Evolutionary conservation across 148 eudicot genomes (phyloP).

Genomic region (Cornus florida): DNA sequence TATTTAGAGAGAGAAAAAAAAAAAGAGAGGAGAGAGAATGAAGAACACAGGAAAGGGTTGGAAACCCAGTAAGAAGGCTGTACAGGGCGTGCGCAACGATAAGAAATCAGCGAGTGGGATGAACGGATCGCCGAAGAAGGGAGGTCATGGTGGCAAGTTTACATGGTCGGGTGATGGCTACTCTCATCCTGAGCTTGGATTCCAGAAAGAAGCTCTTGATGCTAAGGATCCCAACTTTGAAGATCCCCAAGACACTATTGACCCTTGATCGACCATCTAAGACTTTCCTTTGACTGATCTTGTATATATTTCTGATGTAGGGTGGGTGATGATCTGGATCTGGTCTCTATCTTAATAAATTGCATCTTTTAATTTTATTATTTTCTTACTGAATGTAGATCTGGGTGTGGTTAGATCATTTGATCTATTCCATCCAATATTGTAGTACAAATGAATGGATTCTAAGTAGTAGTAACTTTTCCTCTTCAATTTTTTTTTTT

Average conservation of each 20-base stretch:
- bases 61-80: conserved; percentile 34
- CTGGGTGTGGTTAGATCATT: no score
- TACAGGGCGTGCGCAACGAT: conserved; percentile 42
- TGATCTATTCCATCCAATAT: no score
- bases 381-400: no score
- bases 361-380: no score
- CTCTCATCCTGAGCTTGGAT: conserved; percentile 19
- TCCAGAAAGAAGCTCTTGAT: conserved; percentile 32
- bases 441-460: no score
- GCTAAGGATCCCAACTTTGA: conserved; percentile 59
- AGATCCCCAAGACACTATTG: conserved; percentile 24
- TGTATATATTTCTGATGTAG: no score
- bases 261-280: neutral
- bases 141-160: conserved; percentile 85
- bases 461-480: no score
- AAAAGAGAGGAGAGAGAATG: conserved; percentile 24
- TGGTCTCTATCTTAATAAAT: no score
- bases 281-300: no score
- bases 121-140: conserved; percentile 74
- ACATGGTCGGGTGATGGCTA: conserved; percentile 74
- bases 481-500: no score
- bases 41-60: conserved; percentile 51
- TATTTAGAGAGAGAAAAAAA: neutral
- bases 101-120: conserved; percentile 61
- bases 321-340: no score